Conservation (phyloP, 169 alveolate species). For the Plasmodium gallinaceum region DNA sequence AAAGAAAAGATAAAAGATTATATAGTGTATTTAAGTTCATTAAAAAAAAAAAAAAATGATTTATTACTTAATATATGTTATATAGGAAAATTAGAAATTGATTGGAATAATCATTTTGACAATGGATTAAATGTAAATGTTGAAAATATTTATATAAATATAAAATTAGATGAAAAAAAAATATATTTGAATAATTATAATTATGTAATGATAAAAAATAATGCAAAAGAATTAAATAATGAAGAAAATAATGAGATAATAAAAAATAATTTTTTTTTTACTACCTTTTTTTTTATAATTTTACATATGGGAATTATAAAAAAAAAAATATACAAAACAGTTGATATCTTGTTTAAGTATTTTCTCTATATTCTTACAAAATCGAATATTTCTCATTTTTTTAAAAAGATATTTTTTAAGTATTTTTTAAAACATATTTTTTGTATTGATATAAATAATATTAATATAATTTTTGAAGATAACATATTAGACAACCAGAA, state of each 20-base stretch:
- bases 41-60: conserved; percentile 4
- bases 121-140: conserved; percentile 8
- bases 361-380: not conserved
- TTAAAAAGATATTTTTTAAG: conserved; percentile 9
- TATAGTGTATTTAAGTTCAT: conserved; percentile 9
- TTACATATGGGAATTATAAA: not conserved
- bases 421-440: not conserved
- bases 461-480: conserved; percentile 52
- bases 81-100: conserved; percentile 8
- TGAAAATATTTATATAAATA: conserved; percentile 31
- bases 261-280: not conserved
- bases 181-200: not conserved
- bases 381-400: not conserved
- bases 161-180: not conserved
- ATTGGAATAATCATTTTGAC: not conserved
- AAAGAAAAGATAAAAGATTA: conserved; percentile 6
- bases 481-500: not conserved
- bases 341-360: not conserved
- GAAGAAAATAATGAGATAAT: not conserved
- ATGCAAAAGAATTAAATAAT: not conserved
- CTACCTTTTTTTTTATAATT: not conserved
- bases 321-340: not conserved
- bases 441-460: conserved; percentile 26
- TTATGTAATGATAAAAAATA: not conserved
- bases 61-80: conserved; percentile 8